Base-by-base conservation (phyloP, 169 alveolate genomes). In the Babesia divergens region DNA sequence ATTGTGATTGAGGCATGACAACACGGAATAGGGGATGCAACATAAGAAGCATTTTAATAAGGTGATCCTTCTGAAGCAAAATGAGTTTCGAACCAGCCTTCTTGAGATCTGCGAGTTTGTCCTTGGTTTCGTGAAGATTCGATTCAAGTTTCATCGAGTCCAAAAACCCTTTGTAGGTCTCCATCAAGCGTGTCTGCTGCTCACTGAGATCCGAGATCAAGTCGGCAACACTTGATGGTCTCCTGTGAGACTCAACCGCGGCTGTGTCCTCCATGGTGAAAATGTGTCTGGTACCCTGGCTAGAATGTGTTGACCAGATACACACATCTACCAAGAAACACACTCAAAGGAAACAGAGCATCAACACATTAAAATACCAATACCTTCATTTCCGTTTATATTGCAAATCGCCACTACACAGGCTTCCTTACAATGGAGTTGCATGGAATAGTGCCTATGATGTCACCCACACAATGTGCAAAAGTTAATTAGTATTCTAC, bases 131-230 rank as follows among this genome's bases (percentile, higher is more conserved):
- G 18, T 47, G 31, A 3, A 62, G 72, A n/a, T 62, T 62, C 2
- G 72, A 24, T 22, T 62, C 72, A 31, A 62, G 53, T n/a, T 28
- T 56, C 72, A 62, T 62, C 7, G 72, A 62, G 6, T 42, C 35
- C 5, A 62, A 35, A 18, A 62, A 62, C 8, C 72, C 72, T 20
- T 62, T 62, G 59, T 62, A 62, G 3, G 72, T 62, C 29, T 62
- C 72, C 72, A 62, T 62, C 59, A 62, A 32, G 29, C 59, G 72
- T 20, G 59, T 62, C 46, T 62, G 72, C 59, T 62, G 72, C 59
- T 62, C 72, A 11, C 51, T 47, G 29, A 62, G 51, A 40, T 43
- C 47, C 3, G 43, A n/a, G 35, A 62, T 42, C 50, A 62, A 60
- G 34, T 62, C 72, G n/a, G 72, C 59, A 5, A 62, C 72, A 50